Evolutionary conservation across 2,329 filamentous ascomycete species (phyloP).

Genomic region (Aureobasidium sp.): DNA sequence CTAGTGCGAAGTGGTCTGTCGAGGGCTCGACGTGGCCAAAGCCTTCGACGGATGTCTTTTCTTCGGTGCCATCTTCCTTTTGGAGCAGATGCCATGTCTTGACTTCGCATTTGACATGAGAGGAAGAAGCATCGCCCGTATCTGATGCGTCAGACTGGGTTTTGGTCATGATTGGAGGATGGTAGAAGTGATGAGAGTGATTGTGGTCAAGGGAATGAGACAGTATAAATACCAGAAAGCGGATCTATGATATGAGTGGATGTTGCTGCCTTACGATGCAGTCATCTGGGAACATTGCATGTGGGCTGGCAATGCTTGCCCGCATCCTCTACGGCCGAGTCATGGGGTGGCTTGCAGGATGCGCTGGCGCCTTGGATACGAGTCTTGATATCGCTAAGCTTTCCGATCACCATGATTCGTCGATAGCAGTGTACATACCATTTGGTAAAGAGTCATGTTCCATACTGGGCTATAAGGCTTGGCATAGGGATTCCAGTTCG

Average conservation of each 20-base stretch:
- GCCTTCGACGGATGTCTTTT: not conserved
- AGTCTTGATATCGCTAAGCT: not conserved
- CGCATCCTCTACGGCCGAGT: not conserved
- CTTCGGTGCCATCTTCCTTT: not conserved
- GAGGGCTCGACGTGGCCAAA: not conserved
- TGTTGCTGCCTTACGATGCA: not conserved
- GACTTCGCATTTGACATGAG: not conserved
- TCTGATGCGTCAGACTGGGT: not conserved
- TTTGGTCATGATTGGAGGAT: not conserved
- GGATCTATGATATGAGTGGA: not conserved
- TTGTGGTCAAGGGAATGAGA: not conserved
- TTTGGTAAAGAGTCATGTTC: not conserved
- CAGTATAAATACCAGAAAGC: not conserved
- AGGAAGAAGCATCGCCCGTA: not conserved
- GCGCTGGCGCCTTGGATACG: not conserved
- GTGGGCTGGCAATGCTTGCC: not conserved
- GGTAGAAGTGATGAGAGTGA: not conserved
- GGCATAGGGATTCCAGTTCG: too few relatives aligned
- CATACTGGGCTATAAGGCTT: too few relatives aligned
- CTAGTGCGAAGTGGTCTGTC: not conserved
- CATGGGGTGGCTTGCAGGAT: not conserved
- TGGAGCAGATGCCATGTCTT: conserved; percentile 1
- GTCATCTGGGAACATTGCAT: not conserved
- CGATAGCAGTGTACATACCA: not conserved
- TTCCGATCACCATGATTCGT: not conserved